A percentile compares a stretch with the other conserved stretches of the same genome.
phyloP scores from a whole-genome alignment of 331 rosid genomes.

The Malus hybrid region DNA sequence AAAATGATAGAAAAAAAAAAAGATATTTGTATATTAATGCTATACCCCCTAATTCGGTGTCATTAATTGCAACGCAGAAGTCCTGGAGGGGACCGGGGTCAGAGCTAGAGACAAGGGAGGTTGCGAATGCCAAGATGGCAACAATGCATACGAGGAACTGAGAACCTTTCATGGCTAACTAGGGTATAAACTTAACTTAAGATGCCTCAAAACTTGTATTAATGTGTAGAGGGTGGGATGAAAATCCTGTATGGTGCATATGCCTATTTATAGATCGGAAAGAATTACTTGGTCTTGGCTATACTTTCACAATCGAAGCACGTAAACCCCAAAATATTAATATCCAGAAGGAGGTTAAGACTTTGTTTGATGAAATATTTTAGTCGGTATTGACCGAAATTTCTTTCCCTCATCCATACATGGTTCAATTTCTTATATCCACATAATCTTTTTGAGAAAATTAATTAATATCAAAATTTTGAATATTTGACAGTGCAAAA shows the following conservation, averaged over 20 bases:
- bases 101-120: neutral
- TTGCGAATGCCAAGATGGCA: neutral
- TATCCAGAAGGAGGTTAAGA: neutral
- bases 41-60: neutral
- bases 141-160: neutral
- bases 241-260: neutral
- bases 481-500: too few species aligned
- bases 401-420: neutral
- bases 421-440: neutral
- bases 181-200: neutral
- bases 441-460: neutral
- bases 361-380: neutral
- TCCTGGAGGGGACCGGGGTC: neutral
- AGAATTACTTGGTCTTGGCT: neutral
- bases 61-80: neutral
- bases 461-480: too few species aligned
- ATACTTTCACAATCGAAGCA: neutral
- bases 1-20: neutral
- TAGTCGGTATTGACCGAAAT: neutral
- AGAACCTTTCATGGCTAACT: neutral
- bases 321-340: neutral
- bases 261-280: neutral
- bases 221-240: neutral
- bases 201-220: neutral
- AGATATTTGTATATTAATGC: neutral